Percentiles rank a stretch among this genome's conserved stretches.
These are phyloP conservation scores for Ophiocordyceps camponoti-floridani DNA, from an alignment of 2,329 filamentous ascomycete species.

Conservation along the genomic window DNA sequence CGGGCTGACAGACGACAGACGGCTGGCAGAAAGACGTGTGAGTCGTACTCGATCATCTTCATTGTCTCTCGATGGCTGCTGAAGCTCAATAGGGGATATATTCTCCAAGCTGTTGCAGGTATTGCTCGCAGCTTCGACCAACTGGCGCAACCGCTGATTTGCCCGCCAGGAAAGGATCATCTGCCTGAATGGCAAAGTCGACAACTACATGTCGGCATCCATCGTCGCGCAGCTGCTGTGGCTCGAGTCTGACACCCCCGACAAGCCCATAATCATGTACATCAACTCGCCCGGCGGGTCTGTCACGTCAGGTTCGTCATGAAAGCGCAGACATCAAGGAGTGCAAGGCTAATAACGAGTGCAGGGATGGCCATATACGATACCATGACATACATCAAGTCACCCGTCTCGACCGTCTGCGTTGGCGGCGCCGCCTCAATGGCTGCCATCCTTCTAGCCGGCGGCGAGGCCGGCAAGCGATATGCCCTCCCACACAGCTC, in stretches of 20 bases:
- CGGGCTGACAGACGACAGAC: slow-evolving; percentile 31
- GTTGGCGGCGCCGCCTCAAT: slow-evolving; percentile 90
- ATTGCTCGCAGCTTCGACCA: slow-evolving; percentile 5
- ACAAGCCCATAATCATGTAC: slow-evolving; percentile 92
- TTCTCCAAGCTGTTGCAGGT: slow-evolving; percentile 67
- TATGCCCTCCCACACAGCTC: slow-evolving; percentile 84
- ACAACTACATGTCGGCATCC: slow-evolving; percentile 79
- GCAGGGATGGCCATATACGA: slow-evolving; percentile 78
- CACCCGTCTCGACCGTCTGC: slow-evolving; percentile 86
- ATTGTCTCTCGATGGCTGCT: slow-evolving; percentile 4
- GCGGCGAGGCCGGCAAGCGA: slow-evolving; percentile 68
- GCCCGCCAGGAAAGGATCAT: slow-evolving; percentile 65
- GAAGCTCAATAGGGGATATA: slow-evolving; percentile 46
- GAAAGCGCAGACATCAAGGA: not conserved
- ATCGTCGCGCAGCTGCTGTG: slow-evolving; percentile 93
- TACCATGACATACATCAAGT: slow-evolving; percentile 93
- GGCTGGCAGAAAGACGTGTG: slow-evolving; percentile 64
- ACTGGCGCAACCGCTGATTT: slow-evolving; percentile 1
- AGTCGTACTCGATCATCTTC: slow-evolving; percentile 7
- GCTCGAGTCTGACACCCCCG: slow-evolving; percentile 89
- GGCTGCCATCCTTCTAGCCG: slow-evolving; percentile 76
- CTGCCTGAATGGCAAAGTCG: slow-evolving; percentile 79
- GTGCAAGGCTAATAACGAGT: not conserved
- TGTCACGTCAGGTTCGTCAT: slow-evolving; percentile 45
- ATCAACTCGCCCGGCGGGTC: slow-evolving; percentile 94